Base-by-base conservation (phyloP, 768 basidiomycete species). In the Boletus rubroflammeus region DNA sequence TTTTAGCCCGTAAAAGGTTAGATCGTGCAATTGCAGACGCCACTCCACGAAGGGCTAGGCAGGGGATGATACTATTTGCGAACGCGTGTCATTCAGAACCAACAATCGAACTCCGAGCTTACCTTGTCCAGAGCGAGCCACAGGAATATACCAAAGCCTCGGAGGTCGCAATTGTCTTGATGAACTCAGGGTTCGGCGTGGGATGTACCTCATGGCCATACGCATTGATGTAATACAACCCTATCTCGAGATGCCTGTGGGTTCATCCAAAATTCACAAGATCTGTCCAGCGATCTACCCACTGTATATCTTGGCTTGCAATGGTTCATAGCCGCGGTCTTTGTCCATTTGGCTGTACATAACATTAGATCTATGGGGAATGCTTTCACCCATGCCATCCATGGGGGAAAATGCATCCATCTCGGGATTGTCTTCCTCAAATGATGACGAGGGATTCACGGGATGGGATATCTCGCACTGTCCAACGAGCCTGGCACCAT, bases 381-480 rank as follows among this genome's bases (percentile, higher is more conserved):
- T 69, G 21, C 69, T 69, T 62, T 76, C 78, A 38, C 77, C 81
- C 66, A 84, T 74, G 32, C 78, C 84, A 57, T 86, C 83, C 6
- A 76, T 64, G 38, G 80, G 79, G 25, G 80, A 81, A 51, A 68
- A 61, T 26, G 73, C 67, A 35, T 77, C 76, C 19, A 73, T 67
- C n/a, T 66, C 34, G 31, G 50, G 43, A 47, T n/a, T 7, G 25
- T 72, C 67, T 32, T 65, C 65, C 50, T 70, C 58, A 40, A 74
- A 63, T 31, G 67, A 59, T 46, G 69, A 41, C 25, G 58, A 50
- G 26, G 65, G 68, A 26, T 70, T 55, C 36, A 88, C 80, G 5
- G 93, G 93, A 68, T 96, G 93, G 3, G 93, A 94, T 60, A 96
- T 94, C 63, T 93, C 88, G 67, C 93, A 96, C 72, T 97, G 94